A percentile compares a stretch with the other conserved stretches of the same genome.
phyloP scores from a whole-genome alignment of 2,329 filamentous ascomycete species.

The Atkinsonella hypoxylon region DNA sequence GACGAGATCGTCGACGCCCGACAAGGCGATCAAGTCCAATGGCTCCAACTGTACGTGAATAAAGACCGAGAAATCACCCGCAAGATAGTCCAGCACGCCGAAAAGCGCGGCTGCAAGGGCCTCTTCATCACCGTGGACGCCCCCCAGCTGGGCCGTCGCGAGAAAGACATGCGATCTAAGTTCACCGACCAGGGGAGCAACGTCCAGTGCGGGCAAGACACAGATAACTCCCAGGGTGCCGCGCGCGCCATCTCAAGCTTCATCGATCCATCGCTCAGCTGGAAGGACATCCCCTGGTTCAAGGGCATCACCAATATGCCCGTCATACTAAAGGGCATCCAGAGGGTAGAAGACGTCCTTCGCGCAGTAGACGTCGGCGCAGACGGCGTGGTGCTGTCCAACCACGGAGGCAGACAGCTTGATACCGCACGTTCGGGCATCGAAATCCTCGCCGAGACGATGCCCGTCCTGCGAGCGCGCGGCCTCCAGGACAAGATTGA shows the following conservation, averaged over 20 bases:
- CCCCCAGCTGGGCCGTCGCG: conserved; percentile 82
- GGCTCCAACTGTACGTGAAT: conserved; percentile 97
- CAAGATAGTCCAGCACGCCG: conserved; percentile 83
- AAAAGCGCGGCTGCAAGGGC: conserved; percentile 81
- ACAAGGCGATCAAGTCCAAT: conserved; percentile 72
- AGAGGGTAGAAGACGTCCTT: conserved; percentile 89
- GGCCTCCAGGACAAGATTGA: conserved; percentile 69
- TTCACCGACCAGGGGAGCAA: conserved; percentile 73
- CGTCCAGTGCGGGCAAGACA: conserved; percentile 64
- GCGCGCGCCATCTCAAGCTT: conserved; percentile 92
- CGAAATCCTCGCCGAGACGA: conserved; percentile 85
- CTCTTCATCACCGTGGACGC: conserved; percentile 98
- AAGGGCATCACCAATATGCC: conserved; percentile 82
- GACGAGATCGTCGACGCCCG: conserved; percentile 91
- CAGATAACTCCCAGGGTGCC: conserved; percentile 83
- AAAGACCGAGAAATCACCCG: conserved; percentile 85
- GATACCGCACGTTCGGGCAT: conserved; percentile 84
- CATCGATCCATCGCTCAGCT: conserved; percentile 87
- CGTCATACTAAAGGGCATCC: conserved; percentile 91
- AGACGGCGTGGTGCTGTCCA: conserved; percentile 84
- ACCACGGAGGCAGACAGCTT: conserved; percentile 90
- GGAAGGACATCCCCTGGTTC: conserved; percentile 95
- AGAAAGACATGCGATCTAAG: conserved; percentile 97
- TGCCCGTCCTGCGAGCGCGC: conserved; percentile 68
- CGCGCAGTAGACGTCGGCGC: conserved; percentile 72